A percentile compares a stretch with the other conserved stretches of the same genome.
Conservation (phyloP, 805 yeast species). For the Nadsonia fulvescens region DNA sequence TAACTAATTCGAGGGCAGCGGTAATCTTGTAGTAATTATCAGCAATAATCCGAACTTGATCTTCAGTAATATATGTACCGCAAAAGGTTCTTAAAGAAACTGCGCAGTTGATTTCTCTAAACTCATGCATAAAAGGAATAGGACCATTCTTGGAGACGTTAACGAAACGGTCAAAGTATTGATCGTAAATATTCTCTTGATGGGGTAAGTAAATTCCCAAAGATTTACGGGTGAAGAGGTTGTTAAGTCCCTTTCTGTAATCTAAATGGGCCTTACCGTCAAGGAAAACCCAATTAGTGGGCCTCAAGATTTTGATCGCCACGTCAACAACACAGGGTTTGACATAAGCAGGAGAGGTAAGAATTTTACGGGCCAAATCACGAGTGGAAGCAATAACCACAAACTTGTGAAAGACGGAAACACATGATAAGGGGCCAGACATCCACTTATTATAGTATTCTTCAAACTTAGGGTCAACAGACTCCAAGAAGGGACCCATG, state of each 20-base stretch:
- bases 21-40: constrained; percentile 87
- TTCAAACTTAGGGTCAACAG: constrained; percentile 87
- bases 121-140: constrained; percentile 69
- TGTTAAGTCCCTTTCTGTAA: constrained; percentile 79
- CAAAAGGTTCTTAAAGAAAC: constrained; percentile 84
- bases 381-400: constrained; percentile 85
- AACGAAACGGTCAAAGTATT: constrained; percentile 52
- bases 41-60: constrained; percentile 71
- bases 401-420: constrained; percentile 92
- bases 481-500: constrained; percentile 90
- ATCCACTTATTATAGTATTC: constrained; percentile 88
- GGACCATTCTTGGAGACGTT: constrained; percentile 45
- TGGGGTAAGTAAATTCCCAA: constrained; percentile 69
- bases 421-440: constrained; percentile 88
- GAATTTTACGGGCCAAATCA: constrained; percentile 73
- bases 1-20: constrained; percentile 91
- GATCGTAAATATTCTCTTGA: constrained; percentile 71
- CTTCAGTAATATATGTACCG: constrained; percentile 86
- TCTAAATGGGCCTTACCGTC: constrained; percentile 94
- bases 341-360: constrained; percentile 71
- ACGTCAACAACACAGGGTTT: constrained; percentile 98
- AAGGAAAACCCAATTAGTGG: constrained; percentile 92
- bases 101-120: constrained; percentile 94
- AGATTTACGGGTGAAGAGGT: constrained; percentile 72
- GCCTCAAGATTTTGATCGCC: constrained; percentile 83